Evolutionary conservation across 83 land plant genomes (phyloP).

Genomic region (Picea abies): DNA sequence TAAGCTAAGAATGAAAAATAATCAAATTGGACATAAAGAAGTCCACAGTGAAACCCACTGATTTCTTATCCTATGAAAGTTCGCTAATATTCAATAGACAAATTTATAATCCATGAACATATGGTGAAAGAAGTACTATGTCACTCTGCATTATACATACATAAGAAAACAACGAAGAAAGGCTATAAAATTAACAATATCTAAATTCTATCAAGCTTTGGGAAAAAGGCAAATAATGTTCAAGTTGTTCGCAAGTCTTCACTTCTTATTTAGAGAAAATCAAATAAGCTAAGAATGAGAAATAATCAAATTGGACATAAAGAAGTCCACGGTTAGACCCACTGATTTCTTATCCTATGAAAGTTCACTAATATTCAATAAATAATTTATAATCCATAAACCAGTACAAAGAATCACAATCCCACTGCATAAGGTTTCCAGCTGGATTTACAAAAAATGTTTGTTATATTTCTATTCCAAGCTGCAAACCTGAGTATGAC

Average conservation of each 20-base stretch:
- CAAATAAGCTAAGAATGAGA: background rate
- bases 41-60: too few relatives aligned
- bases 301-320: background rate
- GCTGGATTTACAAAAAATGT: background rate
- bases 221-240: background rate
- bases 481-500: background rate
- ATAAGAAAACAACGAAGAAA: background rate
- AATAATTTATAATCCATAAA: background rate
- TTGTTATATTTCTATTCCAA: background rate
- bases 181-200: background rate
- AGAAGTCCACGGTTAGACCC: background rate
- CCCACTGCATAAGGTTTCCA: background rate
- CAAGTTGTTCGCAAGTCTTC: background rate
- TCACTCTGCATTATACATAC: background rate
- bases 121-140: background rate
- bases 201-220: slow-evolving; percentile 4
- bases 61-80: too few relatives aligned
- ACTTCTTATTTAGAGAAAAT: background rate
- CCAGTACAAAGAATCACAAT: background rate
- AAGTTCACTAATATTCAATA: too few relatives aligned
- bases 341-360: too few relatives aligned
- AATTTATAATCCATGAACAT: background rate
- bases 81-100: too few relatives aligned
- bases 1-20: background rate
- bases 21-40: background rate